Evolutionary conservation across 1,139 yeast species (phyloP), one percentile per base, ranked within the genome.

Genomic region (Taphrina populina): DNA sequence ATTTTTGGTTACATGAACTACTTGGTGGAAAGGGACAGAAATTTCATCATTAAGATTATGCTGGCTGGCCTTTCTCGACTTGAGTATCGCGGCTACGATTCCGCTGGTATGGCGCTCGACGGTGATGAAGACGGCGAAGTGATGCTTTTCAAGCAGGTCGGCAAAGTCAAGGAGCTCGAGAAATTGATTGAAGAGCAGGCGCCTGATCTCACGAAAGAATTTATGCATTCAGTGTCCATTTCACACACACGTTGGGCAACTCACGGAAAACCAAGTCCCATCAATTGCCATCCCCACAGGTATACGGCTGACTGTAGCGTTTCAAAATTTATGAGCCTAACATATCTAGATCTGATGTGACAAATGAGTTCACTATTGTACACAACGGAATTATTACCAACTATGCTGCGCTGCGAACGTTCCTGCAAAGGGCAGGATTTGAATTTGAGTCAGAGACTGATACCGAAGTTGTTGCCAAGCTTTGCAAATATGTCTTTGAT

Each of bases 161-260:
- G 98, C 66, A 94, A 94, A 73, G 99, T 94, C 64, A 79, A 80
- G 64, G 84, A 81, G 56, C 81, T 94, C 69, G 84, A 78, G 67
- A 80, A 84, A 66, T 82, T 80, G 68, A 81, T 90, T 62, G 60
- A 66, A 13, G 61, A 67, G 15, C 65, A 65, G 41, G 60, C 69
- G 44, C 75, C 76, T 56, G 71, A 81, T 57, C 76, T 80, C 58
- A 79, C 83, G 67, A 77, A 83, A 64, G 80, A 79, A 57, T 88
- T 88, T 67, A 84, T 82, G 65, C 82, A 84, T 70, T 98, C 92
- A 69, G 92, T 83, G 59, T 98, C 95, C 69, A 92, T 94, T 70
- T 97, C 98, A 36, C 99, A 94, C 73, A 94, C 99, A 15, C 84
- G 99, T 76, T 94, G 99, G 99, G 98, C 99, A 46, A 94, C 99